A percentile compares a stretch with the other conserved stretches of the same genome.
Evolutionary conservation across 495 filamentous ascomycete species (phyloP).

Genomic region (Penicillium egyptiacum): DNA sequence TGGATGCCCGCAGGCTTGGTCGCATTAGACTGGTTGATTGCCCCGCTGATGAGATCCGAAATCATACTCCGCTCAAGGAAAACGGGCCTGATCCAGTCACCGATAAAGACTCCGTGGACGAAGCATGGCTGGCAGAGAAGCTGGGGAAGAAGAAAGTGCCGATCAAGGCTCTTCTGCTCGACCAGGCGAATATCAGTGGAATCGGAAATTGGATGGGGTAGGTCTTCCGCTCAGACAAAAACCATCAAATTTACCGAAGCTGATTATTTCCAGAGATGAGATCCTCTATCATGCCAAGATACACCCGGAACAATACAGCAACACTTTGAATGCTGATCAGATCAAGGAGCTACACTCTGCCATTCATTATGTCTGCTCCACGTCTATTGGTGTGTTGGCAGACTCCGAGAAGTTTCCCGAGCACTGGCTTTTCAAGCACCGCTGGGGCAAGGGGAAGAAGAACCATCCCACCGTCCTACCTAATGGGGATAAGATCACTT

Average conservation of each 20-base stretch:
- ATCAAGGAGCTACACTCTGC: slow-evolving; percentile 69
- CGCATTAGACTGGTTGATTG: slow-evolving; percentile 83
- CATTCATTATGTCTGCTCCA: slow-evolving; percentile 74
- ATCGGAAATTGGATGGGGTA: slow-evolving; percentile 96
- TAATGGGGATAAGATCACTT: slow-evolving; percentile 79
- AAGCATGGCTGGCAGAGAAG: slow-evolving; percentile 67
- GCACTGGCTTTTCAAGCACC: slow-evolving; percentile 87
- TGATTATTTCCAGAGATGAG: slow-evolving; percentile 63
- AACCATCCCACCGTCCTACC: slow-evolving; percentile 64
- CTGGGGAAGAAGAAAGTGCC: slow-evolving; percentile 74
- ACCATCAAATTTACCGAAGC: background rate
- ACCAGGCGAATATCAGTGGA: slow-evolving; percentile 87
- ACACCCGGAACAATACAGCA: slow-evolving; percentile 89
- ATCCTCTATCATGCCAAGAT: slow-evolving; percentile 82
- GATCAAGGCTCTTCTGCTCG: slow-evolving; percentile 80
- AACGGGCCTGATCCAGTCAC: slow-evolving; percentile 92
- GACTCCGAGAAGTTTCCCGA: slow-evolving; percentile 83
- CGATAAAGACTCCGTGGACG: slow-evolving; percentile 73
- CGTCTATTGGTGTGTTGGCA: slow-evolving; percentile 73
- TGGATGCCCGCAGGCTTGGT: slow-evolving; percentile 73
- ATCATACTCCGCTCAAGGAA: slow-evolving; percentile 74
- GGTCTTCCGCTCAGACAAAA: slow-evolving; percentile 19
- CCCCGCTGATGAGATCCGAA: slow-evolving; percentile 68
- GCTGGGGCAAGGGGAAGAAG: slow-evolving; percentile 90
- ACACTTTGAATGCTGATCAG: slow-evolving; percentile 73